Percentiles rank a stretch among this genome's conserved stretches.
Conservation (phyloP, 257 asterid species). For the Lithospermum erythrorhizon region DNA sequence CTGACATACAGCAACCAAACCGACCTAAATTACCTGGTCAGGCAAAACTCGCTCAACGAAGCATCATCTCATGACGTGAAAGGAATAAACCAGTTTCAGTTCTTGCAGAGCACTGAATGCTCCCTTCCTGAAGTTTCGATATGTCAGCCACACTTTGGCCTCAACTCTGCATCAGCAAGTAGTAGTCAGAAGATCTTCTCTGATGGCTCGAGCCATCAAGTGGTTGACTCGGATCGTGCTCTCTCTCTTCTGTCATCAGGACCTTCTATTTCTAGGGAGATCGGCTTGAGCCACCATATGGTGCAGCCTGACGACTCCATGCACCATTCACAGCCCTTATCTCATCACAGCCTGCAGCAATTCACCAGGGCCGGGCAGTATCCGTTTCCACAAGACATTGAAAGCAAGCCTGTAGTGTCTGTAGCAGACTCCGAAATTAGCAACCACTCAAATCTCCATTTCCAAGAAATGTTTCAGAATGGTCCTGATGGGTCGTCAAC, state of each 20-base stretch:
- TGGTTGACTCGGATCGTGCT: constrained; percentile 57
- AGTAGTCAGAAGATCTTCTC: constrained; percentile 21
- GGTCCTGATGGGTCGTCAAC: constrained; percentile 45
- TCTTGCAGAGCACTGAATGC: constrained; percentile 27
- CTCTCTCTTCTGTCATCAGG: constrained; percentile 99
- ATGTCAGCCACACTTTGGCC: constrained; percentile 27
- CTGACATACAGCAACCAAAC: constrained; percentile 26
- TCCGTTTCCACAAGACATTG: constrained; percentile 24
- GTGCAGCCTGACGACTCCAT: constrained; percentile 27
- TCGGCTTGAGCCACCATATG: constrained; percentile 30
- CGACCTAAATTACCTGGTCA: constrained; percentile 23
- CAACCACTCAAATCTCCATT: constrained; percentile 33
- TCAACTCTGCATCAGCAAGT: constrained; percentile 19
- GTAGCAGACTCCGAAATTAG: constrained; percentile 20
- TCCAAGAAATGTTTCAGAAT: constrained; percentile 41
- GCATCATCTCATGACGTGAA: constrained; percentile 23
- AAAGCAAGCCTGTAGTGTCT: constrained; percentile 25
- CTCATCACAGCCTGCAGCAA: constrained; percentile 22
- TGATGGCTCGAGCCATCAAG: constrained; percentile 30
- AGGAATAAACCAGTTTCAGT: constrained; percentile 32
- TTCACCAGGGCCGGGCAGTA: constrained; percentile 26
- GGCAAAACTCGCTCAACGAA: constrained; percentile 25
- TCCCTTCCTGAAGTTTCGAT: constrained; percentile 22
- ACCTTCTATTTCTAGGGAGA: constrained; percentile 38
- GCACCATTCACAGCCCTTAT: constrained; percentile 21